Conservation (phyloP, 1,139 yeast genomes). For the Taphrina deformans region DNA sequence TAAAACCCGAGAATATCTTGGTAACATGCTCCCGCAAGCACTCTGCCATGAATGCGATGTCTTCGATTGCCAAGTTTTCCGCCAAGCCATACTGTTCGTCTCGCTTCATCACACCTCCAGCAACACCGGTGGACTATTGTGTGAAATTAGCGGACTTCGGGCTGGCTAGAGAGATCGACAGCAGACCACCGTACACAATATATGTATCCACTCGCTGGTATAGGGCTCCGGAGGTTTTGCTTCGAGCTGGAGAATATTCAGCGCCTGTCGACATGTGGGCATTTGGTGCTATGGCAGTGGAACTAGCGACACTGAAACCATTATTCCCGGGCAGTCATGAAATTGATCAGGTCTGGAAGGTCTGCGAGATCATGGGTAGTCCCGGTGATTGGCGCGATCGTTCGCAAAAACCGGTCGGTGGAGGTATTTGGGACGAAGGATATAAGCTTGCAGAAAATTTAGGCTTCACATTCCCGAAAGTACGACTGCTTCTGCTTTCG, state of each 20-base stretch:
- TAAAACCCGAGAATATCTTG: constrained; percentile 88
- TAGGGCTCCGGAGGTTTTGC: constrained; percentile 85
- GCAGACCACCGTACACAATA: constrained; percentile 58
- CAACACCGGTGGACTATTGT: constrained; percentile 42
- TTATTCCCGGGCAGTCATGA: constrained; percentile 82
- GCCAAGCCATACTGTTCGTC: background rate
- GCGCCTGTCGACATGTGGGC: constrained; percentile 93
- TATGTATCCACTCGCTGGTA: constrained; percentile 97
- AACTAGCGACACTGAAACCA: constrained; percentile 72
- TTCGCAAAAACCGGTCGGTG: constrained; percentile 65
- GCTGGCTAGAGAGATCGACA: constrained; percentile 65
- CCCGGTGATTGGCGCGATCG: constrained; percentile 49
- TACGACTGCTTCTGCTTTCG: constrained; percentile 41
- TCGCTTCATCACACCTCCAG: constrained; percentile 44
- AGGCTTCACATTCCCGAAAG: constrained; percentile 68
- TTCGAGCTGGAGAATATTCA: constrained; percentile 66
- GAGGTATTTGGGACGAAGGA: constrained; percentile 73
- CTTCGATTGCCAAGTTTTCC: background rate
- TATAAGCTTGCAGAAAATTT: constrained; percentile 67
- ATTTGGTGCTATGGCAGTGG: constrained; percentile 81
- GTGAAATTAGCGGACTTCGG: constrained; percentile 93
- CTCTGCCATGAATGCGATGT: background rate
- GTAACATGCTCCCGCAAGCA: constrained; percentile 45
- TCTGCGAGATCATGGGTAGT: constrained; percentile 67
- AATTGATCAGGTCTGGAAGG: constrained; percentile 70